A percentile compares a stretch with the other conserved stretches of the same genome.
Conservation (phyloP, 2,329 filamentous ascomycete species). For the Trichoderma koningii region DNA sequence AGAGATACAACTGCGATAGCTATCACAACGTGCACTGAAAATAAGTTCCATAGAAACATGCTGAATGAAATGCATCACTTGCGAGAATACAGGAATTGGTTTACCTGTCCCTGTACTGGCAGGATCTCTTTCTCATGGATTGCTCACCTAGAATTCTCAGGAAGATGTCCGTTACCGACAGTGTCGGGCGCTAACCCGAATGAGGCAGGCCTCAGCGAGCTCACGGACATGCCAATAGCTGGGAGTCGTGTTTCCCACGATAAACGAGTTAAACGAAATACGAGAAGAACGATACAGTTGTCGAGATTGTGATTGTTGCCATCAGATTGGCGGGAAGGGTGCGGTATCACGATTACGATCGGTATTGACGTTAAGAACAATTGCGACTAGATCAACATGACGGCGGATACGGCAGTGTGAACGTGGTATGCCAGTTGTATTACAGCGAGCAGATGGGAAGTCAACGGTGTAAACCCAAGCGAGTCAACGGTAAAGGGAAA, state of each 20-base stretch:
- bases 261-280: background rate
- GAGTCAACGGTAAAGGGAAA: constrained; percentile 39
- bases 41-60: too few relatives aligned
- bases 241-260: background rate
- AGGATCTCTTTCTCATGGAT: background rate
- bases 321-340: background rate
- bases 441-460: constrained; percentile 45
- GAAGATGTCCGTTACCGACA: background rate
- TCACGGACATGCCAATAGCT: background rate
- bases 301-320: background rate
- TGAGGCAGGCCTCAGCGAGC: constrained; percentile 6
- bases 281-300: background rate
- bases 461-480: constrained; percentile 40
- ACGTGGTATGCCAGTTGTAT: constrained; percentile 39
- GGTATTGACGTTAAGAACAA: too few relatives aligned
- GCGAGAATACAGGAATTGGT: too few relatives aligned
- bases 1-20: too few relatives aligned
- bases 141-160: background rate
- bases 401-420: constrained; percentile 55
- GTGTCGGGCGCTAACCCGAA: background rate
- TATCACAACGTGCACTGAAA: too few relatives aligned
- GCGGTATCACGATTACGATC: too few relatives aligned
- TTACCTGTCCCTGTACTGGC: too few relatives aligned
- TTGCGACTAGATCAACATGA: constrained; percentile 35
- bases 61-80: too few relatives aligned